Base-by-base conservation (phyloP, 345 rosid genomes). In the Citrus sinensis region DNA sequence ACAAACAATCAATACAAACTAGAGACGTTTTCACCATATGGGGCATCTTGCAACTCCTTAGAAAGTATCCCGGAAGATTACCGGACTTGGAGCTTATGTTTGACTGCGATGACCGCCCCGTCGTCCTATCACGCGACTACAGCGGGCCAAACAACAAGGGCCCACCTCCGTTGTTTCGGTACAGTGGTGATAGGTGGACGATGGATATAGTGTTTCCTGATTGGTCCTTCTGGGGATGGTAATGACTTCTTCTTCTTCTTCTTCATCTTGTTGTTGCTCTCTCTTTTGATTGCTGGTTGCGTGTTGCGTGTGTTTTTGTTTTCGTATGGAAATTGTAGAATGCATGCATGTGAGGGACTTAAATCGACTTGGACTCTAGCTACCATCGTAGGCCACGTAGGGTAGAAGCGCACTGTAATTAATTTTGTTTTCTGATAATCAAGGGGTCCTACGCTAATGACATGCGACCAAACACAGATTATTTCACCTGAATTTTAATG, bases 191-290 rank as follows among this genome's bases (percentile, higher is more conserved):
- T 19, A 55, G 67, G 56, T 69, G 73, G 64, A 81, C 87, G 9
- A 22, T 82, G 69, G 87, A 82, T 60, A 80, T 91, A 3, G 87
- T 87, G 29, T 91, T 91, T 32, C 94, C 94, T 32, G 92, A 89
- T 60, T 89, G 94, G 94, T 83, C 92, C 78, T 89, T 89, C 70
- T 91, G 94, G 94, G 94, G 92, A 35, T 89, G 94, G 94, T 91
- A 62, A 61, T n/a, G 6, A 16, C n/a, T 42, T 24, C 10, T 42
- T 10, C 35, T 59, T 2, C 34, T 54, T 2, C 27, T 54, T 7
- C 58, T 30, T 9, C 1, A 17, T 32, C 55, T 76, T 49, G 0
- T 11, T 11, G 51, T 42, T 2, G 49, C 14, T 42, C 1, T 49
- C 61, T 51, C 61, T 16, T 9, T 68, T 25, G 25, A 1, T 22